A percentile compares a stretch with the other conserved stretches of the same genome.
These are phyloP conservation scores for Ormosia emarginata DNA, from an alignment of 306 rosid species.

Conservation along the genomic window DNA sequence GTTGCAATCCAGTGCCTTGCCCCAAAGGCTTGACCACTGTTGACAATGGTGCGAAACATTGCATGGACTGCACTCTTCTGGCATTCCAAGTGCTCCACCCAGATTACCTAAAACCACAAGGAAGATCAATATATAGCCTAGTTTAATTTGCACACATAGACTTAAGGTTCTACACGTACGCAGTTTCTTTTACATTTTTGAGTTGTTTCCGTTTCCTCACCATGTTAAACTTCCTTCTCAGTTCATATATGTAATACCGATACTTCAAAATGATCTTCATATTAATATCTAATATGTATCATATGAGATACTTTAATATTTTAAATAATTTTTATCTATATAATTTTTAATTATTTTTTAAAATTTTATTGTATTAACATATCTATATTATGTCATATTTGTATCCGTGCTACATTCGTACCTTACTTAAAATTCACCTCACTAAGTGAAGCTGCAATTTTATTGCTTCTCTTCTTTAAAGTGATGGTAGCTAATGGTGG, in stretches of 20 bases:
- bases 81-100: conserved; percentile 98
- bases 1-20: conserved; percentile 94
- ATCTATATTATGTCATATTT: too few relatives aligned
- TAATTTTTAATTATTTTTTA: too few relatives aligned
- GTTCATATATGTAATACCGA: too few relatives aligned
- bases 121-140: not conserved
- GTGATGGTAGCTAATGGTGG: not conserved
- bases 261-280: too few relatives aligned
- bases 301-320: too few relatives aligned
- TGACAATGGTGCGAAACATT: conserved; percentile 71
- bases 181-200: not conserved
- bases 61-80: conserved; percentile 74
- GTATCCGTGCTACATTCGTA: too few relatives aligned
- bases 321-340: too few relatives aligned
- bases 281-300: too few relatives aligned
- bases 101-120: conserved; percentile 53
- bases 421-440: too few relatives aligned
- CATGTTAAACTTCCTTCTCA: too few relatives aligned
- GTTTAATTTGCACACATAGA: not conserved
- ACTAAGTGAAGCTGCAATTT: not conserved
- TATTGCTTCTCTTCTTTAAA: not conserved
- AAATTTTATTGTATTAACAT: too few relatives aligned
- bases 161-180: not conserved
- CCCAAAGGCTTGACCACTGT: conserved; percentile 85
- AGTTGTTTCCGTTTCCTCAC: not conserved